Base-by-base conservation (phyloP, 768 basidiomycete species). In the Gyrodon lividus region DNA sequence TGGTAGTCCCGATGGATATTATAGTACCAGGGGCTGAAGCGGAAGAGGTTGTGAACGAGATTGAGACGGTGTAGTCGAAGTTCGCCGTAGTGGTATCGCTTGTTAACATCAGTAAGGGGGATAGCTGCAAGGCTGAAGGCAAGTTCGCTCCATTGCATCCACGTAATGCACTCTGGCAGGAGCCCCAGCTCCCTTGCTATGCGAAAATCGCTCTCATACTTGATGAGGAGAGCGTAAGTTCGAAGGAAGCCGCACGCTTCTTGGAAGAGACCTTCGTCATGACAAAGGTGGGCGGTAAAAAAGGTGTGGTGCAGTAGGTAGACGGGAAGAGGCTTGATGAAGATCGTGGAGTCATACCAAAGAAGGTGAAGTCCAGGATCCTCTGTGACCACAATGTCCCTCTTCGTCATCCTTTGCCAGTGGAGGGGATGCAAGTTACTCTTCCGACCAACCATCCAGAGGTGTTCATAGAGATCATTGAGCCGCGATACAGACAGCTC, bases 371-470 rank as follows among this genome's bases (percentile, higher is more conserved):
- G 28, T 17, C 46, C 34, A 37, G 55, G 55, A 43, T 56, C 44
- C 48, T 56, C 55, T 14, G 55, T 43, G n/a, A 52, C 28, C 6
- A 43, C 13, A 20, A 56, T 56, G 14, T 48, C 44, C 33, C 55
- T 45, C 42, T 42, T 48, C n/a, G 39, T 42, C 55, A 56, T 56
- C 23, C 26, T 33, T 42, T 56, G 55, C 51, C 55, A 52, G 22
- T 56, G 55, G 8, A 56, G 44, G 10, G 55, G 46, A 24, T 52
- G 55, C 24, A 56, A 23, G 24, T 46, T 47, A 7, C 31, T 40
- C 37, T 30, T 19, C 55, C 50, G 40, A n/a, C 55, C 55, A 10
- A 45, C 45, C 41, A 52, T 56, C 55, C 55, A 56, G 3, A 56
- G 51, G 40, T 56, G 41, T 6, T 43, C 16, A 31, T 56, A 43